Base-by-base conservation (phyloP, 345 rosid species). In the Hypericum perforatum region DNA sequence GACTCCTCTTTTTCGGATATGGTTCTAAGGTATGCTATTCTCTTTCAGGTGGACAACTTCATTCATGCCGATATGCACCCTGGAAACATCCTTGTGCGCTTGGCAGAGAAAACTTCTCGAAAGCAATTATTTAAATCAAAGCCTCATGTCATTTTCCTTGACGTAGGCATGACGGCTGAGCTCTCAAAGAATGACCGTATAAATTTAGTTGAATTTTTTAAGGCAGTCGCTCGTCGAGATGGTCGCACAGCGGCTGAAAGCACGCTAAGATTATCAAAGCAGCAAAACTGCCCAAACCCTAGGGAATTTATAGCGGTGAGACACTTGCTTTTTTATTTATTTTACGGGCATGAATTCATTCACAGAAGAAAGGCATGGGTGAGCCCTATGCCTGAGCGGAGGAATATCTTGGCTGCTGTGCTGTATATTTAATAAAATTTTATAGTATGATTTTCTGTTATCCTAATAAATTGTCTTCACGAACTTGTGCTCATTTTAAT, bases 31-130 rank as follows among this genome's bases (percentile, higher is more conserved):
- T 8, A 52, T 36, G 11, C 41, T 55, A n/a, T 58, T 45, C 57
- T 61, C 44, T 69, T 72, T 64, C 82, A 94, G 99, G 95, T 89
- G 50, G 99, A 94, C 70, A 89, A 94, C 74, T 94, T 94, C 63
- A 81, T 94, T 56, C 99, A 94, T 51, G 99, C 99, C 5, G 97
- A 94, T 74, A 86, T 94, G 99, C 97, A 94, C 81, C 97, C 99
- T 11, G 97, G 97, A 41, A 94, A 94, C 57, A 94, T 94, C 65
- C 91, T 89, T 54, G 97, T 94, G 39, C 76, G 95, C 51, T 77
- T 82, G 70, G 11, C 84, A 52, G 74, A 56, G 65, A 79, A 77
- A 59, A 54, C 82, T 62, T 79, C 92, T 63, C 66, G 57, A 56
- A 86, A 78, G 64, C 75, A 71, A 56, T 69, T 84, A 46, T 94